Evolutionary conservation across 192 early-diverging fungal species (phyloP).

Genomic region (Coemansia sp.): DNA sequence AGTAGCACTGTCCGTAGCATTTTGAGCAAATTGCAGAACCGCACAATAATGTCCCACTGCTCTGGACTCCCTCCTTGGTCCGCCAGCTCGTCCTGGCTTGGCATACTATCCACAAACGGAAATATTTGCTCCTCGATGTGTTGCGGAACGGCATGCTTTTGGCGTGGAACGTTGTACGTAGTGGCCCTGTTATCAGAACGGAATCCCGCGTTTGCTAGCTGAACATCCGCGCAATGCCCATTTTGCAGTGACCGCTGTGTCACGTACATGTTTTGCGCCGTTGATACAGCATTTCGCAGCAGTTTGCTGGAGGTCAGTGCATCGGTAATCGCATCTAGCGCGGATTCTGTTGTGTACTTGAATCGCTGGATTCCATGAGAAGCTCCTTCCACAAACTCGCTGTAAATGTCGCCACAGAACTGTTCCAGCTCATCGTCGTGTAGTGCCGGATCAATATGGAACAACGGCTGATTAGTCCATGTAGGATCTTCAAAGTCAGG

Average conservation of each 20-base stretch:
- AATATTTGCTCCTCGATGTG: constrained; percentile 26
- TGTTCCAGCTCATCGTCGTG: constrained; percentile 20
- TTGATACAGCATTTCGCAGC: constrained; percentile 11
- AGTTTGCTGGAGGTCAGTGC: neutral
- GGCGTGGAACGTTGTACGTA: constrained; percentile 16
- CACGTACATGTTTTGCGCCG: constrained; percentile 19
- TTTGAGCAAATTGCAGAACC: constrained; percentile 44
- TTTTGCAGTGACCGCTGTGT: constrained; percentile 19
- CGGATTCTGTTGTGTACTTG: constrained; percentile 23
- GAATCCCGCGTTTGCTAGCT: constrained; percentile 32
- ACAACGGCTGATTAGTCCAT: constrained; percentile 40
- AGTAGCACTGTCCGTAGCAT: constrained; percentile 28
- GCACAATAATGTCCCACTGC: constrained; percentile 12
- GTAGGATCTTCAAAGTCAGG: constrained; percentile 36
- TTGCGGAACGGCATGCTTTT: neutral
- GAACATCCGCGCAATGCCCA: constrained; percentile 15
- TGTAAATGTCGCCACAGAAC: constrained; percentile 32
- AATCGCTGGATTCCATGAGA: constrained; percentile 7
- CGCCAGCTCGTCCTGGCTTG: constrained; percentile 2
- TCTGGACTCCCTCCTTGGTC: constrained; percentile 1
- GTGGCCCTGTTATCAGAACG: neutral
- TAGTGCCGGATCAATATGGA: constrained; percentile 16
- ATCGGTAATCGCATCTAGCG: constrained; percentile 5
- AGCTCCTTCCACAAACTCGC: constrained; percentile 19
- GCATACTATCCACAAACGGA: constrained; percentile 39